phyloP scores from a whole-genome alignment of 768 basidiomycete species.

The Suillus bovinus region DNA sequence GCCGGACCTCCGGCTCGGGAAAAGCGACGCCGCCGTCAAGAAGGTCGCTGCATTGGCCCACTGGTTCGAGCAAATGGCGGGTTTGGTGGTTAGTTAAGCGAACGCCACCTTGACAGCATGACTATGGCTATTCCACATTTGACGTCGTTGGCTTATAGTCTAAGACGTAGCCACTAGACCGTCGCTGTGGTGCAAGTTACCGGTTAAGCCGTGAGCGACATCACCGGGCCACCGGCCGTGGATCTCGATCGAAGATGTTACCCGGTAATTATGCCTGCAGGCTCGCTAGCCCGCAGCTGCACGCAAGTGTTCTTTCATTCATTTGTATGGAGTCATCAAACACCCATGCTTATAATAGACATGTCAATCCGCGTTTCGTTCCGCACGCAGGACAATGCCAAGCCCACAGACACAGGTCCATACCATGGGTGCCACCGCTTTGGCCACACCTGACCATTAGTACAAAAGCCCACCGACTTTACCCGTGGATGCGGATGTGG shows the following conservation, averaged over 20 bases:
- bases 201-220: background rate
- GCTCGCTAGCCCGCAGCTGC: conserved; percentile 1
- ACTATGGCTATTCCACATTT: background rate
- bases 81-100: conserved; percentile 23
- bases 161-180: background rate
- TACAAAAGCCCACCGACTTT: conserved; percentile 1
- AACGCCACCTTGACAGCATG: background rate
- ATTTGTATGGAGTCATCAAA: background rate
- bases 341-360: conserved; percentile 1
- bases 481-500: background rate
- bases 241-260: conserved; percentile 2
- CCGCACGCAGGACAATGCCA: conserved; percentile 5
- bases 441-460: background rate
- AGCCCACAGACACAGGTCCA: conserved; percentile 4
- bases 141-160: background rate
- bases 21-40: conserved; percentile 66
- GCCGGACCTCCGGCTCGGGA: conserved; percentile 72
- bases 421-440: conserved; percentile 4
- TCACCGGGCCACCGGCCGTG: background rate
- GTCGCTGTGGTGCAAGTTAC: background rate
- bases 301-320: conserved; percentile 1
- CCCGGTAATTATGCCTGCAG: conserved; percentile 4
- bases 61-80: conserved; percentile 79
- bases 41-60: conserved; percentile 63
- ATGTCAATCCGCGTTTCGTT: background rate